phyloP scores from a whole-genome alignment of 176 grass and related monocot genomes.

The Carex parvula region DNA sequence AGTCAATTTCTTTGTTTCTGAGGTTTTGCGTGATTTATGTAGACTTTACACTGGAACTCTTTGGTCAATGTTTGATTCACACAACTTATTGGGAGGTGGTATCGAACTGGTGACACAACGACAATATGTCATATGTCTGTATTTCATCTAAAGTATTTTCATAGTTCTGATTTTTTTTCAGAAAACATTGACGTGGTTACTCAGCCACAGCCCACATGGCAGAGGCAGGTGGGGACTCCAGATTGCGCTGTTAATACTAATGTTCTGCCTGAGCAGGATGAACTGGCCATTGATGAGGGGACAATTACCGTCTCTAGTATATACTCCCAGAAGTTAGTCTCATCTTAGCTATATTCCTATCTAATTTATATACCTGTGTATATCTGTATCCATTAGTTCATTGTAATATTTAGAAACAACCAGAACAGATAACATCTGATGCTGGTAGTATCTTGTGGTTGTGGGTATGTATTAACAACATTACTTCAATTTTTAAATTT shows the following conservation, averaged over 20 bases:
- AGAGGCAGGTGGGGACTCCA: constrained; percentile 32
- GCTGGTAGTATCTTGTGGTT: constrained; percentile 6
- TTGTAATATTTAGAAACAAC: not conserved
- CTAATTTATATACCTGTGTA: not conserved
- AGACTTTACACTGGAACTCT: not conserved
- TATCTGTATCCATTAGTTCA: not conserved
- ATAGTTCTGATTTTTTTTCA: constrained; percentile 20
- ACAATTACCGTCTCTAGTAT: constrained; percentile 59
- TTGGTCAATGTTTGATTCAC: not conserved
- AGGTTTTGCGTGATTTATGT: not conserved
- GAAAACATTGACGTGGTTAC: constrained; percentile 30
- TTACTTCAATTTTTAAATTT: not conserved
- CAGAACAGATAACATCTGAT: not conserved
- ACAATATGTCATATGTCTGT: not conserved
- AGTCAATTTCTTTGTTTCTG: not conserved
- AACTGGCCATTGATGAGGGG: constrained; percentile 64
- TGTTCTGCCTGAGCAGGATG: constrained; percentile 44
- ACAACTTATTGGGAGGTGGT: not conserved
- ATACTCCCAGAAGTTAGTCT: constrained; percentile 56
- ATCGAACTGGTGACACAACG: not conserved
- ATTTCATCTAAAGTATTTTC: not conserved
- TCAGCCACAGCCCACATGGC: constrained; percentile 45
- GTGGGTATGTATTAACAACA: not conserved
- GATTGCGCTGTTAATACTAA: constrained; percentile 36
- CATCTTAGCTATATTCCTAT: constrained; percentile 6